Evolutionary conservation across 2,329 filamentous ascomycete species (phyloP).

Genomic region (Cordyceps tenuipes): DNA sequence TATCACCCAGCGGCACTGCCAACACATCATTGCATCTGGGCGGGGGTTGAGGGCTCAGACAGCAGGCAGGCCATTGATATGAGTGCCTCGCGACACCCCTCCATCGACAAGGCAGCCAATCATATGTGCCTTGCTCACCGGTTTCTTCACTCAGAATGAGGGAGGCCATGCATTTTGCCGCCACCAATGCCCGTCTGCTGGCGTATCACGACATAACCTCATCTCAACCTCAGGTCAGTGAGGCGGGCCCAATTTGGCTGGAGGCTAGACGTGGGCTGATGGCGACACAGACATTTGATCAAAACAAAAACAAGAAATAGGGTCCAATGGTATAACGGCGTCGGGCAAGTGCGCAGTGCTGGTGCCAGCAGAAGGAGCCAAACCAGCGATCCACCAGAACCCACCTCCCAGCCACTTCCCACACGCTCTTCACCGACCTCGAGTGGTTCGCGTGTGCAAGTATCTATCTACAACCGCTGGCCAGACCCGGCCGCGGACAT

Average conservation of each 20-base stretch:
- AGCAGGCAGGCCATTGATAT: neutral
- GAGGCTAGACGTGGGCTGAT: neutral
- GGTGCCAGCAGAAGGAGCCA: slow-evolving; percentile 4
- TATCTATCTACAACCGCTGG: neutral
- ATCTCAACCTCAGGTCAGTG: slow-evolving; percentile 1
- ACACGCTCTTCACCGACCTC: slow-evolving; percentile 11
- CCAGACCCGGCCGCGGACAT: slow-evolving; percentile 4
- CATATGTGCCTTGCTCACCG: slow-evolving; percentile 8
- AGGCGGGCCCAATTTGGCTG: neutral
- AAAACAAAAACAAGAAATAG: slow-evolving; percentile 8
- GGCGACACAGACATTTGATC: neutral
- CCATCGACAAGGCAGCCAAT: slow-evolving; percentile 9
- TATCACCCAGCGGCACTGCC: slow-evolving; percentile 10
- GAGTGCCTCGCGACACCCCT: slow-evolving; percentile 8
- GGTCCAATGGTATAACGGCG: slow-evolving; percentile 2
- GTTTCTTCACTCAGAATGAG: slow-evolving; percentile 2
- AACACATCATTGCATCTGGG: slow-evolving; percentile 14
- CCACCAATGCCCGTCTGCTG: neutral
- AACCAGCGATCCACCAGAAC: slow-evolving; percentile 8
- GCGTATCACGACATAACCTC: slow-evolving; percentile 9
- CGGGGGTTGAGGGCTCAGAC: slow-evolving; percentile 10
- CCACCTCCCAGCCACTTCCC: slow-evolving; percentile 11
- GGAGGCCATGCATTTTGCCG: slow-evolving; percentile 4
- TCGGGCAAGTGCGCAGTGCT: neutral
- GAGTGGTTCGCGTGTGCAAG: slow-evolving; percentile 2